A percentile compares a stretch with the other conserved stretches of the same genome.
These are phyloP conservation scores for Solanum hybrid DNA, from an alignment of 305 asterid genomes.

Conservation along the genomic window DNA sequence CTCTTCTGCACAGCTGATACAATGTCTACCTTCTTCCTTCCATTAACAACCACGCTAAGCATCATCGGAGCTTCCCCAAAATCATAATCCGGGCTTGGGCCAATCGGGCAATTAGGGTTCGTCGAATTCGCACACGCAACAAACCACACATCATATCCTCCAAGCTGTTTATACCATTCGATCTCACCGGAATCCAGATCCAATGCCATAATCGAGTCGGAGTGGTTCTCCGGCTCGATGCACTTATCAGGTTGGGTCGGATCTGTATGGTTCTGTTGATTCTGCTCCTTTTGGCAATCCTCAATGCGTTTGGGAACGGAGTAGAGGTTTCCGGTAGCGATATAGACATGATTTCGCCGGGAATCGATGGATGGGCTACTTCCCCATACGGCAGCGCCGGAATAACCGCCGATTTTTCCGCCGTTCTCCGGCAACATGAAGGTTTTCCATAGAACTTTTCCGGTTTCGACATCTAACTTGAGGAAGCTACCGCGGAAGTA, in stretches of 20 bases:
- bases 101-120: conserved; percentile 31
- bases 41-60: conserved; percentile 21
- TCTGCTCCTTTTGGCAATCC: conserved; percentile 29
- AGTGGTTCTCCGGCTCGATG: conserved; percentile 33
- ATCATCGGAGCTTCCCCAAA: conserved; percentile 58
- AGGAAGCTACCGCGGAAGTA: conserved; percentile 46
- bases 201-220: conserved; percentile 35
- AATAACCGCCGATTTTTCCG: conserved; percentile 26
- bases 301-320: conserved; percentile 31
- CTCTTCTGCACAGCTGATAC: conserved; percentile 51
- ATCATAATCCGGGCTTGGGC: conserved; percentile 44
- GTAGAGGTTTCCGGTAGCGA: conserved; percentile 52
- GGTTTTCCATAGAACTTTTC: conserved; percentile 33
- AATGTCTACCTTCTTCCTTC: conserved; percentile 19
- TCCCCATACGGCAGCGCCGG: conserved; percentile 54
- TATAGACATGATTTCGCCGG: conserved; percentile 30
- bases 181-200: conserved; percentile 36
- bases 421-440: conserved; percentile 38
- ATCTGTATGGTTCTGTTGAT: conserved; percentile 19
- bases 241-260: conserved; percentile 33
- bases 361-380: conserved; percentile 54
- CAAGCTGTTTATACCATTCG: conserved; percentile 42
- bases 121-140: conserved; percentile 28
- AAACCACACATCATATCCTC: conserved; percentile 56
- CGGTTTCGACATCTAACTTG: conserved; percentile 32